These are phyloP conservation scores for Neopestalotiopsis sp. DNA, from an alignment of 2,329 filamentous ascomycete genomes.

Conservation along the genomic window DNA sequence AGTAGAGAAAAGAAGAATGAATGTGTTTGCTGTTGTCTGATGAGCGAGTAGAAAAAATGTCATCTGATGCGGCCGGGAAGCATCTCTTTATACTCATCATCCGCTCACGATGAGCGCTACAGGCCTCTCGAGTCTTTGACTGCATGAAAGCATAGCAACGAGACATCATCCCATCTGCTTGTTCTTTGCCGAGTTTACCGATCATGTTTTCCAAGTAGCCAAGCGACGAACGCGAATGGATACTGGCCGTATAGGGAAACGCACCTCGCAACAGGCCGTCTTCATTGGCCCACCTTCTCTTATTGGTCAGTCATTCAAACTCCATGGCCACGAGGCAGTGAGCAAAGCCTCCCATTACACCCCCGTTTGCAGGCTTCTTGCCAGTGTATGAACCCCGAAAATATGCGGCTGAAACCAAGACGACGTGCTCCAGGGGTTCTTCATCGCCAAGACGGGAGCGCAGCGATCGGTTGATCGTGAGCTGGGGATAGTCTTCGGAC, in stretches of 20 bases:
- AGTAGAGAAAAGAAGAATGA: neutral
- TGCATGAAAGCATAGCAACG: neutral
- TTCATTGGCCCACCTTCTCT: neutral
- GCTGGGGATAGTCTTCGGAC: neutral
- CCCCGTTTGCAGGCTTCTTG: neutral
- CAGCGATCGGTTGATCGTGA: neutral
- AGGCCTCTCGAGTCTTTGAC: neutral
- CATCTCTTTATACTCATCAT: neutral
- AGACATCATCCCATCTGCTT: neutral
- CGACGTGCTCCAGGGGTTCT: neutral
- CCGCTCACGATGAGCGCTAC: neutral
- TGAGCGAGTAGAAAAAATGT: neutral
- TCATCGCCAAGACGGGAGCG: neutral
- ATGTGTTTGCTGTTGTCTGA: conserved; percentile 1
- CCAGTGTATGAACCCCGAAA: neutral
- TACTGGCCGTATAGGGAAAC: neutral
- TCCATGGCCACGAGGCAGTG: too few relatives aligned
- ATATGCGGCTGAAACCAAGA: neutral
- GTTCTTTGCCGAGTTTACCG: neutral
- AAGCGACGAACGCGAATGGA: neutral
- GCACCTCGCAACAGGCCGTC: neutral
- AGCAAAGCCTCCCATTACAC: too few relatives aligned
- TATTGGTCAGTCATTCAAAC: too few relatives aligned
- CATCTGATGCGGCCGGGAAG: neutral
- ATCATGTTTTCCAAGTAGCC: neutral